phyloP scores from a whole-genome alignment of 176 grass and related monocot genomes.

The Oropetium thomaeum region DNA sequence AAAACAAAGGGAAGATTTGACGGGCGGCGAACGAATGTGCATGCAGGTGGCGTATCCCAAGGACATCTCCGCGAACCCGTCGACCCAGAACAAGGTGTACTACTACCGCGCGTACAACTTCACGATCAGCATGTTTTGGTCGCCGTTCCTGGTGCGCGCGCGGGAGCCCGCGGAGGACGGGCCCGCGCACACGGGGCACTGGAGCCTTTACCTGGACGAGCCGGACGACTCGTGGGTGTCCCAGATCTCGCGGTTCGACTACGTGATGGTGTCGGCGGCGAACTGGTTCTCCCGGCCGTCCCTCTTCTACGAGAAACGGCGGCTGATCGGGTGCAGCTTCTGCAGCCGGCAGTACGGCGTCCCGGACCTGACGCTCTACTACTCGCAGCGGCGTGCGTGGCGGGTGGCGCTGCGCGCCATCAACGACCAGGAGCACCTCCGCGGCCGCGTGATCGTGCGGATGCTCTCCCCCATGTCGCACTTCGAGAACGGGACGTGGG shows the following conservation, averaged over 20 bases:
- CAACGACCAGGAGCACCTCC: conserved; percentile 22
- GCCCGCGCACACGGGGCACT: conserved; percentile 54
- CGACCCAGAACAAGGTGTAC: conserved; percentile 55
- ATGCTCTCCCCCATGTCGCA: conserved; percentile 77
- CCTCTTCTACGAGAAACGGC: conserved; percentile 60
- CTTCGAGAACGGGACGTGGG: conserved; percentile 92
- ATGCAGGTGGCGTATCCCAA: conserved; percentile 45
- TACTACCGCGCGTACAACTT: conserved; percentile 59
- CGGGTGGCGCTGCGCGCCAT: conserved; percentile 52
- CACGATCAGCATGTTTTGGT: conserved; percentile 83
- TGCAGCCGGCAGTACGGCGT: conserved; percentile 59
- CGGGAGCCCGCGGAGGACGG: conserved; percentile 41
- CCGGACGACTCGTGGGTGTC: conserved; percentile 64
- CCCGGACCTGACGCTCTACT: conserved; percentile 65
- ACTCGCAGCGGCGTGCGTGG: conserved; percentile 64
- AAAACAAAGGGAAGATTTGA: background rate
- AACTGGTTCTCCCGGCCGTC: conserved; percentile 75
- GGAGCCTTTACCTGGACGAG: conserved; percentile 77
- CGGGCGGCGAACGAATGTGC: background rate
- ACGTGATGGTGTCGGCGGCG: conserved; percentile 67
- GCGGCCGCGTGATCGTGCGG: conserved; percentile 51
- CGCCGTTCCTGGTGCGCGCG: conserved; percentile 66
- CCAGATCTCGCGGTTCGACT: conserved; percentile 54
- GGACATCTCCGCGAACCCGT: conserved; percentile 44
- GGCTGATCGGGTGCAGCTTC: conserved; percentile 59